Percentiles rank a stretch among this genome's conserved stretches.
Evolutionary conservation across 768 basidiomycete species (phyloP).

Genomic region (Panaeolus cyanescens): DNA sequence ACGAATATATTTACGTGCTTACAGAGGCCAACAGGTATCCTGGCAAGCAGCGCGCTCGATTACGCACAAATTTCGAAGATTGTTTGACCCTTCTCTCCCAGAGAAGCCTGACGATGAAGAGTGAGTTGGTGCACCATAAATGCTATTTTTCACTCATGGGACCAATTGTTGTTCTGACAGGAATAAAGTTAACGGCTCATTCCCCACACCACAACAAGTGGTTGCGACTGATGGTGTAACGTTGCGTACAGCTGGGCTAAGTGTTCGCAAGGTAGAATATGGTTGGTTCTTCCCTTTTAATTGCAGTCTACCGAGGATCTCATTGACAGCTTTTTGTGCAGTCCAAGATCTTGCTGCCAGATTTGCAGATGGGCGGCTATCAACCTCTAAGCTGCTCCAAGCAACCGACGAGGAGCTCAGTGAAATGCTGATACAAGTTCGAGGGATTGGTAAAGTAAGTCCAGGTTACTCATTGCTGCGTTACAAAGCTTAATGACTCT

Average conservation of each 20-base stretch:
- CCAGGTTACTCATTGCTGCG: not conserved
- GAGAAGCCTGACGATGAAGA: constrained; percentile 60
- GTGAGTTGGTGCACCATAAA: constrained; percentile 29
- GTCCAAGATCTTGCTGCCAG: constrained; percentile 78
- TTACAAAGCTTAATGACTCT: constrained; percentile 5
- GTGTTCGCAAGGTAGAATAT: constrained; percentile 88
- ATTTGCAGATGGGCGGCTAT: constrained; percentile 81
- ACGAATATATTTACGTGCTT: not conserved
- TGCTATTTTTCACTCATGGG: not conserved
- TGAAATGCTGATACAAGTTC: constrained; percentile 73
- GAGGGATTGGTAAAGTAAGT: constrained; percentile 76
- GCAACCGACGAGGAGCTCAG: constrained; percentile 78
- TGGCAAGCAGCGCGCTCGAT: constrained; percentile 88
- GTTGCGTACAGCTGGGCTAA: constrained; percentile 76
- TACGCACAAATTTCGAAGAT: constrained; percentile 72
- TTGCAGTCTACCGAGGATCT: constrained; percentile 1
- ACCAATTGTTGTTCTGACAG: not conserved
- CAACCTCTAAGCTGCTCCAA: constrained; percentile 67
- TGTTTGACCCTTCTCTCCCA: constrained; percentile 75
- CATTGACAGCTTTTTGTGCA: constrained; percentile 25
- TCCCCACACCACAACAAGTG: constrained; percentile 73
- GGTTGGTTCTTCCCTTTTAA: constrained; percentile 42
- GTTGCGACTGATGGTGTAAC: constrained; percentile 54
- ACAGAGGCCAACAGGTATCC: constrained; percentile 79
- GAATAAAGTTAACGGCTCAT: constrained; percentile 24